phyloP scores from a whole-genome alignment of 2,329 filamentous ascomycete genomes.

The Anisogramma anomala region DNA sequence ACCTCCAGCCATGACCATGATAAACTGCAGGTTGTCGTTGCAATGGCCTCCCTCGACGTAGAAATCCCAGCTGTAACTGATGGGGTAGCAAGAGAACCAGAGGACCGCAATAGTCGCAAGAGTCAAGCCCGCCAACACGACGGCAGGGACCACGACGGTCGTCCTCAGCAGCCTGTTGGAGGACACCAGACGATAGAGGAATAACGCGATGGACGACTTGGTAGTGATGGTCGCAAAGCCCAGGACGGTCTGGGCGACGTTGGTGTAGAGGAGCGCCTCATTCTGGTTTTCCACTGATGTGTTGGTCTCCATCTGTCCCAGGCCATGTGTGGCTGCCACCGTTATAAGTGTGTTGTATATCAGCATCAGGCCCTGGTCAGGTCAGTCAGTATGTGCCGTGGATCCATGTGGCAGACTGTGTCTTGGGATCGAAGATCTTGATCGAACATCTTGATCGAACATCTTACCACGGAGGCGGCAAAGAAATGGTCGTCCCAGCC shows the following conservation, averaged over 20 bases:
- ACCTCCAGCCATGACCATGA: neutral
- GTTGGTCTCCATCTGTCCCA: neutral
- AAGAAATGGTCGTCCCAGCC: constrained; percentile 13
- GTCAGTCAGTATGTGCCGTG: too few species aligned
- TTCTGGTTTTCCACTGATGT: neutral
- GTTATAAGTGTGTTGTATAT: constrained; percentile 5
- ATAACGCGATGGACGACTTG: constrained; percentile 11
- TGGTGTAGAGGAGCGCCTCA: neutral
- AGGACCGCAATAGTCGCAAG: neutral
- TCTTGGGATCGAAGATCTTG: neutral
- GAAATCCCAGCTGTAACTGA: constrained; percentile 10
- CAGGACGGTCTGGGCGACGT: constrained; percentile 4
- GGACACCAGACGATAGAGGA: constrained; percentile 8
- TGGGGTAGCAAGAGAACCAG: constrained; percentile 10
- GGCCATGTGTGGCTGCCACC: constrained; percentile 1
- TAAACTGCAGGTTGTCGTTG: neutral
- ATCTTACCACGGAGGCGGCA: constrained; percentile 7
- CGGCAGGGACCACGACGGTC: constrained; percentile 2
- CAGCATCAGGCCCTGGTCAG: constrained; percentile 3
- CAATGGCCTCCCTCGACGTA: neutral
- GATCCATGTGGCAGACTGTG: neutral
- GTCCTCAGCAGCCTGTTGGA: neutral
- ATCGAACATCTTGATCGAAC: too few species aligned
- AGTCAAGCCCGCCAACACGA: neutral
- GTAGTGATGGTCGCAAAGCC: neutral